phyloP scores from a whole-genome alignment of 2,329 filamentous ascomycete species.

The Epichloe scottii region DNA sequence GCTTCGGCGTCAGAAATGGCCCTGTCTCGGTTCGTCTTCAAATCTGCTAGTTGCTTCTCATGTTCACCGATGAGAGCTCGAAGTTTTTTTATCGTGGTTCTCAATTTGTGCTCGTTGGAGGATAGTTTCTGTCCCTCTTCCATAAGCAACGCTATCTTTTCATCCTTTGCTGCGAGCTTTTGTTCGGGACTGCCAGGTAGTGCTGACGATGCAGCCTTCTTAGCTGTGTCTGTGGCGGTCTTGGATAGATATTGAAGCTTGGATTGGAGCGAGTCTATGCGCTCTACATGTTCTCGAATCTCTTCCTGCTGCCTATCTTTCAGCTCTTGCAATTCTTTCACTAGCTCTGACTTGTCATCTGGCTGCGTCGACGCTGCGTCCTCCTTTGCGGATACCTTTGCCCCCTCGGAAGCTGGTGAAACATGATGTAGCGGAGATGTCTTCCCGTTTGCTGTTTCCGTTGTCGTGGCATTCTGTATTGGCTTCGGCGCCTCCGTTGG shows the following conservation, averaged over 20 bases:
- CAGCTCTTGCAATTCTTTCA: slow-evolving; percentile 14
- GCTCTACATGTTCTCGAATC: slow-evolving; percentile 69
- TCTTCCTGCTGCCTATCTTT: slow-evolving; percentile 56
- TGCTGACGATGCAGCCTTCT: slow-evolving; percentile 50
- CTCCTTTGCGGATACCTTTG: background rate
- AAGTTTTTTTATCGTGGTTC: slow-evolving; percentile 72
- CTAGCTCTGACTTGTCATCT: slow-evolving; percentile 3
- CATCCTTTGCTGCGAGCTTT: slow-evolving; percentile 78
- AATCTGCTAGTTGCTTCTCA: slow-evolving; percentile 50
- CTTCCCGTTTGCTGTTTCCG: background rate
- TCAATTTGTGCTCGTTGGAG: slow-evolving; percentile 72
- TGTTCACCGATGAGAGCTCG: slow-evolving; percentile 51
- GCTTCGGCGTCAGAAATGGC: slow-evolving; percentile 36
- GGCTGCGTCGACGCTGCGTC: background rate
- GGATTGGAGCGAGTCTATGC: slow-evolving; percentile 81
- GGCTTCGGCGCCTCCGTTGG: background rate
- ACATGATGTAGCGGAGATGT: background rate
- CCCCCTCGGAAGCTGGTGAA: background rate
- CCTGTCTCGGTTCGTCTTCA: slow-evolving; percentile 47
- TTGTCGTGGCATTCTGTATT: background rate
- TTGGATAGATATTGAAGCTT: slow-evolving; percentile 83
- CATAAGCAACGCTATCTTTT: slow-evolving; percentile 79
- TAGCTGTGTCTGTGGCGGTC: slow-evolving; percentile 65
- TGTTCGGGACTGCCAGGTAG: slow-evolving; percentile 56
- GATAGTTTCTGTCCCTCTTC: slow-evolving; percentile 86